These are phyloP conservation scores for Pulveroboletus sp. DNA, from an alignment of 768 basidiomycete species.

Conservation along the genomic window DNA sequence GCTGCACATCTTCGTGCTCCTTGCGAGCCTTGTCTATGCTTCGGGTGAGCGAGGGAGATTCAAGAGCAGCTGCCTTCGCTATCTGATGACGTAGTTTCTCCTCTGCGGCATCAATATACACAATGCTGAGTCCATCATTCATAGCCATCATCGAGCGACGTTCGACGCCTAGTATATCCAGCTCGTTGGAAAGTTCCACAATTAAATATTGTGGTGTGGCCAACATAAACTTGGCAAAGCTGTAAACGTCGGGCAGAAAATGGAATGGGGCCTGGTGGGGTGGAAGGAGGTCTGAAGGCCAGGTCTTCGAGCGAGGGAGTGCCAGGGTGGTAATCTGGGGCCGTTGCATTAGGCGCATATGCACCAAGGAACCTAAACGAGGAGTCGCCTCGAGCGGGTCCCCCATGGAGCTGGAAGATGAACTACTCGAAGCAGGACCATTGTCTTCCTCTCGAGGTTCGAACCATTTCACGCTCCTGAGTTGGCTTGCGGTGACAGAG, in stretches of 20 bases:
- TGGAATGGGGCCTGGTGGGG: slow-evolving; percentile 94
- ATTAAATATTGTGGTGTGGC: slow-evolving; percentile 85
- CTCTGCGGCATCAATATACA: slow-evolving; percentile 78
- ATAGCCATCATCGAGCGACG: slow-evolving; percentile 58
- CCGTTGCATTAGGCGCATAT: slow-evolving; percentile 87
- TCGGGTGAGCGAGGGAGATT: slow-evolving; percentile 59
- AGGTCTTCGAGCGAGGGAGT: slow-evolving; percentile 83
- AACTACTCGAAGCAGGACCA: slow-evolving; percentile 28
- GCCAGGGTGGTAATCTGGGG: slow-evolving; percentile 95
- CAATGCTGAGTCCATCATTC: slow-evolving; percentile 71
- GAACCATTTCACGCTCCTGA: slow-evolving; percentile 92
- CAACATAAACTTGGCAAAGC: slow-evolving; percentile 93
- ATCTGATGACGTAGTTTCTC: slow-evolving; percentile 76
- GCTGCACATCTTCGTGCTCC: slow-evolving; percentile 52
- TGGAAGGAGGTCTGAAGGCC: slow-evolving; percentile 90
- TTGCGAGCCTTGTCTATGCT: slow-evolving; percentile 61
- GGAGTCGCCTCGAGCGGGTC: slow-evolving; percentile 38
- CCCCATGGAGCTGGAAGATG: slow-evolving; percentile 45
- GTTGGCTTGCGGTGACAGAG: slow-evolving; percentile 82
- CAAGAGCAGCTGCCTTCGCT: slow-evolving; percentile 71
- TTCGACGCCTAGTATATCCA: slow-evolving; percentile 70
- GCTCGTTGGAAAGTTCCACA: slow-evolving; percentile 64
- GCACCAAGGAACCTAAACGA: slow-evolving; percentile 55
- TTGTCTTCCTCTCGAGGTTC: slow-evolving; percentile 41
- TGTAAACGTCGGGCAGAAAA: slow-evolving; percentile 88